These are phyloP conservation scores for Tylopilus intermedius DNA, from an alignment of 768 basidiomycete species.

Conservation along the genomic window DNA sequence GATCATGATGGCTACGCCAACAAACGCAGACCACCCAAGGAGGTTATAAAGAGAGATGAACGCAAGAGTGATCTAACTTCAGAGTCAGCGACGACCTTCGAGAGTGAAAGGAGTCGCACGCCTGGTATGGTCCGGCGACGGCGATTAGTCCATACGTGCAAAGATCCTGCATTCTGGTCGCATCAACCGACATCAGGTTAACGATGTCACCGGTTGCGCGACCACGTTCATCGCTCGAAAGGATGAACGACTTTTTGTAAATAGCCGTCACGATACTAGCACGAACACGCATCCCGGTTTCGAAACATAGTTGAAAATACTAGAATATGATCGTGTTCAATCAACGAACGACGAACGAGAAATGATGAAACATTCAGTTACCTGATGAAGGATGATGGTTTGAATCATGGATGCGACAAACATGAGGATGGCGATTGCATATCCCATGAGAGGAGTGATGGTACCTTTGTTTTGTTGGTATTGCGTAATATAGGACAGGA, in stretches of 20 bases:
- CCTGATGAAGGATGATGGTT: conserved; percentile 61
- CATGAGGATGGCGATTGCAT: conserved; percentile 47
- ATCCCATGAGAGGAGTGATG: conserved; percentile 39
- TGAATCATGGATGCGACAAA: conserved; percentile 54
- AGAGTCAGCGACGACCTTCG: background rate
- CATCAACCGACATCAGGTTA: conserved; percentile 87
- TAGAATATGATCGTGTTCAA: too few relatives aligned
- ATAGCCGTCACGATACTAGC: conserved; percentile 79
- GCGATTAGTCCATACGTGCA: conserved; percentile 81
- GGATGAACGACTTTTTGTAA: conserved; percentile 79
- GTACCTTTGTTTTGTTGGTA: conserved; percentile 54
- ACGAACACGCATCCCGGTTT: too few relatives aligned
- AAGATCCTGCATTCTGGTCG: conserved; percentile 72
- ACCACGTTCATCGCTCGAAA: conserved; percentile 53
- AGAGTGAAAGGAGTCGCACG: conserved; percentile 21
- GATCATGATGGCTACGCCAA: conserved; percentile 87
- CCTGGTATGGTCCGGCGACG: conserved; percentile 83
- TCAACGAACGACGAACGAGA: background rate
- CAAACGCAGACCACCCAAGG: conserved; percentile 87
- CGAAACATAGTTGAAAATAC: too few relatives aligned
- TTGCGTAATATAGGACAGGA: conserved; percentile 75
- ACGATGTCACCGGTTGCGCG: too few relatives aligned
- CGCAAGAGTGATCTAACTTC: conserved; percentile 67
- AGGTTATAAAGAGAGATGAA: conserved; percentile 87
- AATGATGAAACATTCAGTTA: conserved; percentile 21